phyloP scores from a whole-genome alignment of 1,139 yeast species.

The Magnusiomyces suaveolens region DNA sequence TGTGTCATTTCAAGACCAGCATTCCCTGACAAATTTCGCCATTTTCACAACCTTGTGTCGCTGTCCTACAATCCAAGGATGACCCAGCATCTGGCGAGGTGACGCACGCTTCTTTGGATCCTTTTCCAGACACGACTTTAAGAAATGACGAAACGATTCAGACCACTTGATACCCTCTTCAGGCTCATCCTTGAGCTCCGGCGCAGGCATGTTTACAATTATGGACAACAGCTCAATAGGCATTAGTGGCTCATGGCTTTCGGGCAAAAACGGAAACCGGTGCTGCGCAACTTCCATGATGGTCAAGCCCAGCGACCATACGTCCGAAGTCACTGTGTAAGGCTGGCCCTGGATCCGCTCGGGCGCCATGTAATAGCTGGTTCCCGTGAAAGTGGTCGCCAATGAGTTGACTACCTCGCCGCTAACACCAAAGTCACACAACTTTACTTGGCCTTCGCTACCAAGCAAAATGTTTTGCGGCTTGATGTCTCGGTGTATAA shows the following conservation, averaged over 20 bases:
- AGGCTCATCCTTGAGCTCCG: constrained; percentile 68
- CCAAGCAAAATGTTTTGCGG: constrained; percentile 85
- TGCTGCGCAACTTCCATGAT: constrained; percentile 87
- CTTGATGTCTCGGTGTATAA: constrained; percentile 83
- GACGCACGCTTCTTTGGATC: constrained; percentile 74
- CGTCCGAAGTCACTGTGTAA: constrained; percentile 87
- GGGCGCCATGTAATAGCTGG: constrained; percentile 97
- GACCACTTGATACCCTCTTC: constrained; percentile 73
- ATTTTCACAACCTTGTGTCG: constrained; percentile 61
- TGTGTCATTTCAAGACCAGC: constrained; percentile 45
- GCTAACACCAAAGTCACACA: constrained; percentile 97
- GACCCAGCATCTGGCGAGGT: constrained; percentile 83
- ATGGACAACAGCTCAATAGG: constrained; percentile 81
- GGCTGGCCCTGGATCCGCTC: constrained; percentile 93
- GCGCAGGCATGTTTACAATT: constrained; percentile 69
- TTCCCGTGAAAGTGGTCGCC: constrained; percentile 94
- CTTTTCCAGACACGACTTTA: constrained; percentile 71
- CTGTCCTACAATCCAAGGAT: constrained; percentile 85
- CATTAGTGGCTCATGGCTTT: constrained; percentile 43
- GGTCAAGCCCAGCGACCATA: constrained; percentile 92
- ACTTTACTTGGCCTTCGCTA: constrained; percentile 65
- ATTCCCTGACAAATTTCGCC: constrained; percentile 73
- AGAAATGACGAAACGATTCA: constrained; percentile 69
- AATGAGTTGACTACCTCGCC: constrained; percentile 93
- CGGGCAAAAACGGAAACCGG: constrained; percentile 57